Percentiles rank a stretch among this genome's conserved stretches.
phyloP scores from a whole-genome alignment of 345 rosid species.

The Jatropha curcas region DNA sequence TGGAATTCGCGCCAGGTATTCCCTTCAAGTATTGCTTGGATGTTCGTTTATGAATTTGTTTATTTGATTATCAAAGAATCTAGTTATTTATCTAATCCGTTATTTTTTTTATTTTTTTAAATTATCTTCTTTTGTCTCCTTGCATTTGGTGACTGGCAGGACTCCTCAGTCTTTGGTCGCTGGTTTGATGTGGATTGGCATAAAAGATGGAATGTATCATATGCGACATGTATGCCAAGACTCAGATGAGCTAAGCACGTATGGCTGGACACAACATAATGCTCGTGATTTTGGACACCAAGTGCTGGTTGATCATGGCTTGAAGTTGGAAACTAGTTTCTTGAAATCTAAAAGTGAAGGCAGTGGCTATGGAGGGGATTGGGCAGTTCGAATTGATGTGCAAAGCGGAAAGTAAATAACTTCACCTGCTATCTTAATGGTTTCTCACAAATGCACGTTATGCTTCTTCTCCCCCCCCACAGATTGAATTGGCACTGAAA shows the following conservation, averaged over 20 bases:
- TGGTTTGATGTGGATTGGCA: conserved; percentile 92
- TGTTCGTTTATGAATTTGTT: background rate
- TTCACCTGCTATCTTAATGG: background rate
- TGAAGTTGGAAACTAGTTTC: conserved; percentile 70
- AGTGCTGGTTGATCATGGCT: conserved; percentile 62
- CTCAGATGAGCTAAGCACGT: conserved; percentile 57
- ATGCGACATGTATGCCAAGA: conserved; percentile 88
- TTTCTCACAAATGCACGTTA: background rate
- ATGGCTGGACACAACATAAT: conserved; percentile 87
- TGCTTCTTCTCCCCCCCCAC: background rate
- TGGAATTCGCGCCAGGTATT: conserved; percentile 82
- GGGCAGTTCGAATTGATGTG: conserved; percentile 71
- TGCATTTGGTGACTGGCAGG: conserved; percentile 37
- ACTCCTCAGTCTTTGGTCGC: conserved; percentile 71
- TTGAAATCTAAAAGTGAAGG: conserved; percentile 66
- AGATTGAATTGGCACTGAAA: background rate
- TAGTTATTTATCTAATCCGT: too few species aligned
- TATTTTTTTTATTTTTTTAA: background rate
- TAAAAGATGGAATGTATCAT: conserved; percentile 62
- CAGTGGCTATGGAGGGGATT: conserved; percentile 95
- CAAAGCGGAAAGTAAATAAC: conserved; percentile 47
- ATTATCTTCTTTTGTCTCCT: background rate
- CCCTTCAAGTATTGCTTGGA: background rate
- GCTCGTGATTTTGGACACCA: conserved; percentile 90
- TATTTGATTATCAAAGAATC: too few species aligned